Evolutionary conservation across 2,329 filamentous ascomycete genomes (phyloP).

Genomic region (Apiospora arundinis): DNA sequence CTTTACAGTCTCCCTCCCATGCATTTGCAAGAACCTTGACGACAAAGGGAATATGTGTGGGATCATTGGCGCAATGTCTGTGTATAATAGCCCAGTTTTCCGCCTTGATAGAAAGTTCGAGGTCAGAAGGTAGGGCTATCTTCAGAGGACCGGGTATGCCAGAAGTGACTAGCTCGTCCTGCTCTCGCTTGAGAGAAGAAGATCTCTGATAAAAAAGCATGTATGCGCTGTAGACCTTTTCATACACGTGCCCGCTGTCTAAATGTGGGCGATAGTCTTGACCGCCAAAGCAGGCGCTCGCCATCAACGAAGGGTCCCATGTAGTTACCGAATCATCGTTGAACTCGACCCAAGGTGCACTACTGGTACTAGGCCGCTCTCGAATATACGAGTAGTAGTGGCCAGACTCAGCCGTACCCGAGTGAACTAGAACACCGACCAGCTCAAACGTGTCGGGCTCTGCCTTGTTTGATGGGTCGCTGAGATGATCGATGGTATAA

Average conservation of each 20-base stretch:
- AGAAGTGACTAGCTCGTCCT: conserved; percentile 50
- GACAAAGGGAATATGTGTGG: conserved; percentile 72
- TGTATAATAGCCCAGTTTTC: conserved; percentile 79
- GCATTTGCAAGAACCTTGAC: conserved; percentile 65
- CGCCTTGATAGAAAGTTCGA: conserved; percentile 66
- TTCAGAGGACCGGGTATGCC: conserved; percentile 49
- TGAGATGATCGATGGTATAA: conserved; percentile 87
- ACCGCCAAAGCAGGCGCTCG: conserved; percentile 82
- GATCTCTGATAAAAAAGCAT: conserved; percentile 97
- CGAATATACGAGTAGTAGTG: conserved; percentile 98
- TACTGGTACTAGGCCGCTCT: conserved; percentile 67
- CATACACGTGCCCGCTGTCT: conserved; percentile 56
- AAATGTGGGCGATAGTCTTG: conserved; percentile 58
- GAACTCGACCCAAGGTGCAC: conserved; percentile 81
- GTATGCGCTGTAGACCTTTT: conserved; percentile 87
- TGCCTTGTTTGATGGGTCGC: conserved; percentile 60
- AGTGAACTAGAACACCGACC: conserved; percentile 93
- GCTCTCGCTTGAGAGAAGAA: conserved; percentile 64
- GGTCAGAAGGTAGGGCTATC: conserved; percentile 49
- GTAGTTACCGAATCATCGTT: conserved; percentile 84
- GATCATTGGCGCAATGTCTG: conserved; percentile 81
- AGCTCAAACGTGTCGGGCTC: conserved; percentile 85
- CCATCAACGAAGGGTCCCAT: conserved; percentile 78
- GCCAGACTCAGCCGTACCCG: conserved; percentile 89
- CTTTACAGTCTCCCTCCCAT: conserved; percentile 57